Evolutionary conservation across 2,329 filamentous ascomycete species (phyloP), one percentile per base, ranked within the genome.

Genomic region (Aphanoascus verrucosus): DNA sequence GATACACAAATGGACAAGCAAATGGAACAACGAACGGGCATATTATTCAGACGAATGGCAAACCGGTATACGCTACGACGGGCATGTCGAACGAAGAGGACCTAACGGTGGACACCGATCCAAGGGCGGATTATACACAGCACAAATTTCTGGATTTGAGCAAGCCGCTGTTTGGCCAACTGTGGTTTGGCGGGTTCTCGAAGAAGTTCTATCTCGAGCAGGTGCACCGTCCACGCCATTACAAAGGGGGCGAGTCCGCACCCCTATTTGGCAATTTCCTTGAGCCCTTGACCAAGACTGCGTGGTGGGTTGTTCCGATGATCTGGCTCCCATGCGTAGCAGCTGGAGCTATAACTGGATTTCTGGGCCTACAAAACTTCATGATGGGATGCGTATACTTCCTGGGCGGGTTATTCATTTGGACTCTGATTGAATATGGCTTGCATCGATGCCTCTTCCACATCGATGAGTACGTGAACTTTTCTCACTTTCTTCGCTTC

Each of bases 171-270:
- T 77, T 98, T 53, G 77, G 85, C 69, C 93, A 98, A 70, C 80
- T 98, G 41, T 96, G 87, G 85, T 79, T 75, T 59, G 86, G 90
- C 45, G 86, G 85, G 31, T 98, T 97, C 73, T 82, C 74, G 67
- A 98, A 96, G 69, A 82, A 88, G n/a, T 98, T 98, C 67, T 98
- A 98, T 66, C 79, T 98, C 20, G 84, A 96, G 61, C 93, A 98
- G 69, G 87, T 98, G 50, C 93, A 98, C 68, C 84, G 93, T 43
- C 93, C 93, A 15, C 83, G 93, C 55, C 91, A 98, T 69, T 98
- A 97, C 77, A 94, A 84, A 67, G 91, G 91, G 59, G 93, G 93
- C 55, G 82, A 83, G 57, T 96, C 89, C 5, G 93, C 93, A 37
- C 93, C 93, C 17, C 73, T 98, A 20, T 98, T 98, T 70, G 93